These are phyloP conservation scores for Lentinula sp. DNA, from an alignment of 768 basidiomycete species.

Conservation along the genomic window DNA sequence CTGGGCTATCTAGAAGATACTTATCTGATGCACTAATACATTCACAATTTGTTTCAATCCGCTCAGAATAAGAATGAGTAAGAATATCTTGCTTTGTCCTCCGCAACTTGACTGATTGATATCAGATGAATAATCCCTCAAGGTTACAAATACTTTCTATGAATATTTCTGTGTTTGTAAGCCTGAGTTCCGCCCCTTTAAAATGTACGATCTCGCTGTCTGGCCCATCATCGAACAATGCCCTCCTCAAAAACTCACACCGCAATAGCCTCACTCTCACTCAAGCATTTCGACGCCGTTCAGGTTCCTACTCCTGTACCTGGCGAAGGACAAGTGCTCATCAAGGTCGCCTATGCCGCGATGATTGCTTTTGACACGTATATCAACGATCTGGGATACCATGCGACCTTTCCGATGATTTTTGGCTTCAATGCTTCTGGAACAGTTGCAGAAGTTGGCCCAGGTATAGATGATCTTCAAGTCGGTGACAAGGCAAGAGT, in stretches of 20 bases:
- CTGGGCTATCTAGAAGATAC: neutral
- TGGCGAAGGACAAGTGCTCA: slow-evolving; percentile 27
- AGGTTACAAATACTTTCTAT: neutral
- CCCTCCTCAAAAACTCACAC: slow-evolving; percentile 24
- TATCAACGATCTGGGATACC: slow-evolving; percentile 25
- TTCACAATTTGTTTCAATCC: neutral
- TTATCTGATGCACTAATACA: neutral
- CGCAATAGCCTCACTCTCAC: slow-evolving; percentile 31
- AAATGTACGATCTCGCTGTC: too few relatives aligned
- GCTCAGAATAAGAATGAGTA: too few relatives aligned
- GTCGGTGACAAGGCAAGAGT: slow-evolving; percentile 30
- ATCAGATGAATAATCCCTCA: too few relatives aligned
- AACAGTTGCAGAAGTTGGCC: slow-evolving; percentile 28
- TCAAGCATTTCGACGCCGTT: slow-evolving; percentile 28
- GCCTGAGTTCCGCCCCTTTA: too few relatives aligned
- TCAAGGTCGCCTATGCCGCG: slow-evolving; percentile 34
- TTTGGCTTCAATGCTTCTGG: slow-evolving; percentile 34
- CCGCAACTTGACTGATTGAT: too few relatives aligned
- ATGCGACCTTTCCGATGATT: slow-evolving; percentile 26
- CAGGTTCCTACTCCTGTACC: slow-evolving; percentile 27
- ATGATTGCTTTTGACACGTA: slow-evolving; percentile 37
- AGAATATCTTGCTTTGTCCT: too few relatives aligned
- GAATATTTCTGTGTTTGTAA: neutral
- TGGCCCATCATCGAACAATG: neutral
- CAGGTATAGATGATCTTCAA: slow-evolving; percentile 24